Evolutionary conservation across 164 flowering plant genomes (phyloP).

Genomic region (Kingdonia uniflora): DNA sequence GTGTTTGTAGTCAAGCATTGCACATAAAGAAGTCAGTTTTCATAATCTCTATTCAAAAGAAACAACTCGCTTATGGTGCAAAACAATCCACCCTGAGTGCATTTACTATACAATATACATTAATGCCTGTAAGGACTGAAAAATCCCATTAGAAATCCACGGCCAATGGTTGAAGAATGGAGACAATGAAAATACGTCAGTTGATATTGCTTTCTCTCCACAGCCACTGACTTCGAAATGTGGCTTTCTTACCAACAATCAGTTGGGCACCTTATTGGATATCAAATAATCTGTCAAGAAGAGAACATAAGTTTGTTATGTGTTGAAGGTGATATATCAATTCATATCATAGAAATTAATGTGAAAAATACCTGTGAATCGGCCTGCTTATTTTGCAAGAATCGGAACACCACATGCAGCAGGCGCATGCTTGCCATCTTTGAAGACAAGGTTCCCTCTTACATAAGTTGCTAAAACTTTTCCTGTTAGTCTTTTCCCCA

Average conservation of each 20-base stretch:
- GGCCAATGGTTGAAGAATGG: background rate
- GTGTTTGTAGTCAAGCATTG: too few relatives aligned
- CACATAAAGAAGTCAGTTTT: too few relatives aligned
- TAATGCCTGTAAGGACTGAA: background rate
- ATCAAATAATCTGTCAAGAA: background rate
- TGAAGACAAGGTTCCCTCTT: constrained; percentile 78
- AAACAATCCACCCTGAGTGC: background rate
- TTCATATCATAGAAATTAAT: too few relatives aligned
- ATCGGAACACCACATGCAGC: constrained; percentile 79
- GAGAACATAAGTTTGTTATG: background rate
- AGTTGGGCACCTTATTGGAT: background rate
- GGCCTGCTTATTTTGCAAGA: constrained; percentile 36
- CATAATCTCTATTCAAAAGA: too few relatives aligned
- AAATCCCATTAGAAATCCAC: background rate
- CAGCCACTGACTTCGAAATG: too few relatives aligned
- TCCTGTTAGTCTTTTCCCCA: constrained; percentile 70
- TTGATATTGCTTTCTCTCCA: too few relatives aligned
- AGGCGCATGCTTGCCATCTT: constrained; percentile 63
- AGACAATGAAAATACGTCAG: too few relatives aligned
- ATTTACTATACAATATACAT: background rate
- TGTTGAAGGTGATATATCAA: background rate
- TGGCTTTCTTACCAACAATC: background rate
- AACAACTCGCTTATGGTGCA: constrained; percentile 4
- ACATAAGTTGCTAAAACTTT: constrained; percentile 81
- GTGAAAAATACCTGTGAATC: background rate